A percentile compares a stretch with the other conserved stretches of the same genome.
Evolutionary conservation across 2,329 filamentous ascomycete species (phyloP).

Genomic region (Aspergillus novofumigatus): DNA sequence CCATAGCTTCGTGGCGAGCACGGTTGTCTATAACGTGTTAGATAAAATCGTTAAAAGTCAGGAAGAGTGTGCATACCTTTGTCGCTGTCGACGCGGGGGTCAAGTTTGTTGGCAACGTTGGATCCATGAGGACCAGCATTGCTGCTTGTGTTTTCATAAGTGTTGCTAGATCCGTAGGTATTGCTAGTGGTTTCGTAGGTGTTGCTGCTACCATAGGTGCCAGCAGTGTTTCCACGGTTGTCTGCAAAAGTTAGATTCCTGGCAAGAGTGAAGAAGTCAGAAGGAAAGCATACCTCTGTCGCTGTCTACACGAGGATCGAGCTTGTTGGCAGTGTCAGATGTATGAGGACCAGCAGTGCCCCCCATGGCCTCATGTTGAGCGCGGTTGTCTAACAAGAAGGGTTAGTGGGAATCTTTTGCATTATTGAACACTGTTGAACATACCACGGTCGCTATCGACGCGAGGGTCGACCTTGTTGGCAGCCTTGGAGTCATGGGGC

Average conservation of each 20-base stretch:
- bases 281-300: neutral
- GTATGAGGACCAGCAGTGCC: neutral
- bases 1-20: too few species aligned
- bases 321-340: neutral
- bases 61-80: too few species aligned
- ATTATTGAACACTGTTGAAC: neutral
- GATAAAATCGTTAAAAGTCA: too few species aligned
- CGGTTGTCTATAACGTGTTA: too few species aligned
- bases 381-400: constrained; percentile 4
- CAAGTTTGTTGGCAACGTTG: constrained; percentile 20
- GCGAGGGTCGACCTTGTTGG: constrained; percentile 19
- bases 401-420: neutral
- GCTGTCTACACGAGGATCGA: neutral
- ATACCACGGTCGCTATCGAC: constrained; percentile 16
- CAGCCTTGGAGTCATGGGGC: constrained; percentile 11
- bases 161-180: neutral
- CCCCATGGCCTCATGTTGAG: constrained; percentile 1
- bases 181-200: neutral
- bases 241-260: neutral
- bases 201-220: neutral
- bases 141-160: neutral
- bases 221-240: neutral
- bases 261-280: too few species aligned
- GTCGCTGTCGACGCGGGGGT: too few species aligned
- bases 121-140: constrained; percentile 19